Evolutionary conservation across 139 green algal species (phyloP), one percentile per base, ranked within the genome.

Genomic region (Pycnococcus provasolii): DNA sequence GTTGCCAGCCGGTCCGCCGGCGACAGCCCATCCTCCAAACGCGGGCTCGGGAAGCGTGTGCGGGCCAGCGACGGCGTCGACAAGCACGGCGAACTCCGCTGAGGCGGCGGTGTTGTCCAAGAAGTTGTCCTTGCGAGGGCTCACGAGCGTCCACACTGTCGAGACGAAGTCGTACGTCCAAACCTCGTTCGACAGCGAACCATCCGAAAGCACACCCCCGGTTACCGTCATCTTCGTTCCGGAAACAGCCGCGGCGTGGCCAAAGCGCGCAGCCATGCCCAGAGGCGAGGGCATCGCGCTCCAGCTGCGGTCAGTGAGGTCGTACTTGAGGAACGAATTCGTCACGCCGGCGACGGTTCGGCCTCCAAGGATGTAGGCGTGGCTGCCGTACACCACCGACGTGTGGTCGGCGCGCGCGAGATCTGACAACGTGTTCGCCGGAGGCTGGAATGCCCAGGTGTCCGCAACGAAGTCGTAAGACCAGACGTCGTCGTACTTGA

Each of bases 121-220:
- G 55, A 73, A 73, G 58, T 73, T 73, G 40, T 57, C 46, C n/a
- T n/a, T 60, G 45, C 67, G 54, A 3, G 68, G 68, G 44, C 61
- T 60, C 2, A 75, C 60, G 6, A 51, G 37, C 11, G 60, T 64
- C 68, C 68, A 75, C n/a, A 48, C 48, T 7, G 11, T 7, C 7
- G 46, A 46, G 13, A 9, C 44, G 64, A 75, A 70, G 61, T 63
- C 39, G 62, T 63, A 75, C 8, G 42, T 13, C 68, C 68, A 75
- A 3, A 75, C 11, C 46, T 75, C 59, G 2, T 62, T 9, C 6
- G 39, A 63, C 61, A 75, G 61, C 26, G 7, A 8, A 4, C 60
- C 67, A 3, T 68, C 58, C 11, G 7, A 55, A 37, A 13, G 11
- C 11, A 37, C 11, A 11, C 50, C 50, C 13, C 50, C 50, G 13